phyloP scores from a whole-genome alignment of 768 basidiomycete species.

The Lactarius sp. region DNA sequence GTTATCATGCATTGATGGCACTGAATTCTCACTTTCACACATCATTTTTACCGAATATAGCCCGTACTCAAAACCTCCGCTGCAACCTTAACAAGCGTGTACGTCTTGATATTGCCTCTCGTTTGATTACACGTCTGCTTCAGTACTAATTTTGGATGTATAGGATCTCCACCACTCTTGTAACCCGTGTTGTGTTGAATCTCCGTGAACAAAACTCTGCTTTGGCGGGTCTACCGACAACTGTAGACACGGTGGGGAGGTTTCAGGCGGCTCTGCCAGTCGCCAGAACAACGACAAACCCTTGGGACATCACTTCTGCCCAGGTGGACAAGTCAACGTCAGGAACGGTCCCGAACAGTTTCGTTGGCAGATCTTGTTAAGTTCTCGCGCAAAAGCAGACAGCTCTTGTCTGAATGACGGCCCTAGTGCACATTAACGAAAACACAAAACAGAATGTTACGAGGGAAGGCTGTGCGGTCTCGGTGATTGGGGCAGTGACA shows the following conservation, averaged over 20 bases:
- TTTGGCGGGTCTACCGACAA: not conserved
- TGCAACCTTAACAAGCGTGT: constrained; percentile 13
- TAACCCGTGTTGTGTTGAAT: constrained; percentile 20
- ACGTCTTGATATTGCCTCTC: not conserved
- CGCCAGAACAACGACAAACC: not conserved
- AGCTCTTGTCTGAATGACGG: not conserved
- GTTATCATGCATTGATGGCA: not conserved
- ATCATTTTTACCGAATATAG: not conserved
- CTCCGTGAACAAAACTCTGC: constrained; percentile 7
- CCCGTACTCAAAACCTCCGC: not conserved
- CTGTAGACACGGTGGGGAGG: not conserved
- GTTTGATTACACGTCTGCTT: not conserved
- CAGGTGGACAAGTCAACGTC: not conserved
- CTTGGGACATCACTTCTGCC: too few relatives aligned
- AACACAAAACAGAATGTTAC: not conserved
- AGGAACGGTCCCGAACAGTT: not conserved
- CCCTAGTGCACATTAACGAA: not conserved
- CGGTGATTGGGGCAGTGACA: not conserved
- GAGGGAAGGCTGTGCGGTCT: not conserved
- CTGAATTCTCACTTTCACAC: not conserved
- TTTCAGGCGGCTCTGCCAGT: constrained; percentile 6
- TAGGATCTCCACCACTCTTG: constrained; percentile 14
- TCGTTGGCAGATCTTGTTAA: not conserved
- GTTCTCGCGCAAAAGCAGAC: not conserved
- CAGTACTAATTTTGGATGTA: not conserved